phyloP scores from a whole-genome alignment of 1,284 basidiomycete genomes.

The Filobasidium uniguttulatum region DNA sequence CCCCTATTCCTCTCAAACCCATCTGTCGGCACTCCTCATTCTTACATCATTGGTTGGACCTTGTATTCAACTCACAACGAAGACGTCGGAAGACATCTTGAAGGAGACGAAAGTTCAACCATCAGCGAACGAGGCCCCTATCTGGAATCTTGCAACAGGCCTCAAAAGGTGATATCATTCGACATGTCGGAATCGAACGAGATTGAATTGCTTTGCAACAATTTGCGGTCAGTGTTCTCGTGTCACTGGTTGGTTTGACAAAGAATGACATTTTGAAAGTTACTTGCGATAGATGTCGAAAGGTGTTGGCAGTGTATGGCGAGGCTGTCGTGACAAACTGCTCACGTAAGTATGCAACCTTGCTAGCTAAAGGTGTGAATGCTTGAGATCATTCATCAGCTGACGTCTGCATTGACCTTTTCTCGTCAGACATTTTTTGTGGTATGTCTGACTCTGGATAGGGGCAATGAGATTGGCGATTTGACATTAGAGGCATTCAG shows the following conservation, averaged over 20 bases:
- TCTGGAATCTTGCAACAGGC: too few relatives aligned
- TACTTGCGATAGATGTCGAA: neutral
- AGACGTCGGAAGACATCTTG: too few relatives aligned
- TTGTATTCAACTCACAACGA: too few relatives aligned
- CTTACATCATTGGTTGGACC: too few relatives aligned
- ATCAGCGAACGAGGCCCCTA: too few relatives aligned
- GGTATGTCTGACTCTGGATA: too few relatives aligned
- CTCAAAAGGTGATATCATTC: too few relatives aligned
- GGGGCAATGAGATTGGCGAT: neutral
- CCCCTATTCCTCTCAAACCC: too few relatives aligned
- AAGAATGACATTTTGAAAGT: neutral
- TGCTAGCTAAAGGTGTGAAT: neutral
- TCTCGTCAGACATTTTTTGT: neutral
- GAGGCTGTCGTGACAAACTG: slow-evolving; percentile 1
- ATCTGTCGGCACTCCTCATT: too few relatives aligned
- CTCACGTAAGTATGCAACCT: neutral
- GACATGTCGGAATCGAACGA: neutral
- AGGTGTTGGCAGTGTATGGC: neutral
- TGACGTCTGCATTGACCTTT: neutral
- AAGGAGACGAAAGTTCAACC: too few relatives aligned
- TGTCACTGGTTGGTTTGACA: neutral
- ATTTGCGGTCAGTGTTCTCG: neutral
- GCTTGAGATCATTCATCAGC: neutral
- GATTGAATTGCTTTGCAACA: slow-evolving; percentile 3
- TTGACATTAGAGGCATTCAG: neutral